Base-by-base conservation (phyloP, 495 filamentous ascomycete genomes). In the Penicillium tannophilum region DNA sequence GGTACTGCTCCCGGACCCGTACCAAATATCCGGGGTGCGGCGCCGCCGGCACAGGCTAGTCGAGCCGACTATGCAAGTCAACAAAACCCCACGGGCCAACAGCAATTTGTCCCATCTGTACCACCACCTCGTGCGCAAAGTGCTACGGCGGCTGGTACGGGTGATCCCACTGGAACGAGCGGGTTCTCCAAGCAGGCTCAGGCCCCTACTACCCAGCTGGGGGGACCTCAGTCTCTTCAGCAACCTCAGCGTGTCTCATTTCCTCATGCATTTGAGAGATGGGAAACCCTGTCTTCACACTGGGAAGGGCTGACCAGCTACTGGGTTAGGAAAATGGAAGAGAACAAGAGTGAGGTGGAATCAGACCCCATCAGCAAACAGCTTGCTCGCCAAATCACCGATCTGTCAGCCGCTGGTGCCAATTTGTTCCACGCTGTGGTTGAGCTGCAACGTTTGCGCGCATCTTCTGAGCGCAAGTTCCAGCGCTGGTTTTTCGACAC, bases 401-500 rank as follows among this genome's bases (percentile, higher is more conserved):
- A 98, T 68, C 82, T 98, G 11, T 96, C 93, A 26, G 95, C 94
- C 16, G 94, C 94, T 5, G 94, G 94, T 24, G 95, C 94, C 20
- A 98, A 98, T 66, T 82, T 98, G 7, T 98, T 98, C 71, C 94
- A 98, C 69, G 94, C 95, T 6, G 93, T 98, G 2, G 93, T 98
- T 14, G 94, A 98, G 69, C 78, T 98, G 33, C 94, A 98, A 66
- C 88, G 94, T n/a, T 81, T 98, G 14, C 90, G 94, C 20, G 94
- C 95, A 19, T 95, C 90, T 20, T 97, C 92, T 2, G 95, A 98
- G 72, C 84, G 95, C 36, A 98, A 98, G 68, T 98, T 98, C 70
- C 95, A 98, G 72, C 87, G 95, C 42, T 98, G 94, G 94, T 97
- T 97, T 74, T 95, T 96, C 68, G 94, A 98, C 64, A 96, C 91